Evolutionary conservation across 2,329 filamentous ascomycete species (phyloP), one percentile per base, ranked within the genome.

Genomic region (Cladosporium sp.): DNA sequence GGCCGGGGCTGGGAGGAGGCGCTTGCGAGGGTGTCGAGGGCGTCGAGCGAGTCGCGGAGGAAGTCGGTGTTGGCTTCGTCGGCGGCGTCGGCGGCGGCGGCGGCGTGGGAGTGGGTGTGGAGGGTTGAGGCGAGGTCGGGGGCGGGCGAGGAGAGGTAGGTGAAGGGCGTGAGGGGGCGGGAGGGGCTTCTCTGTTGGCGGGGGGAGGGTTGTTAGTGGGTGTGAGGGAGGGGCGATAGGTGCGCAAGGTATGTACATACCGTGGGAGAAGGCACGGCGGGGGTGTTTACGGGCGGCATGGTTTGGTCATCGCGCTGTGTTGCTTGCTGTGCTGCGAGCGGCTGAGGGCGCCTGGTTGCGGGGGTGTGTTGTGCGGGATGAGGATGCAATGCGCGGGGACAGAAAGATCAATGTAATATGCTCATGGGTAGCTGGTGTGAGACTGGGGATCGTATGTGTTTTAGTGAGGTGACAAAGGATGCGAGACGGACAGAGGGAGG

Each of bases 41-140:
- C 65, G 45, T 72, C 69, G 45, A 69, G 56, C 14, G 67, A 65
- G 33, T 66, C 71, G 50, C 77, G 74, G 50, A 81, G 68, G 57
- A 79, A 78, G 63, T 66, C 74, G 58, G 77, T 66, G 65, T 78
- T 79, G 56, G 75, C 76, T 62, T 75, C 67, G 46, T 72, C 66
- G 52, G 68, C 72, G 40, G 68, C 68, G 6, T 37, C 35, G 35
- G 35, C 4, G 16, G 16, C 35, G 35, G 35, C 4, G 16, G 16
- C 16, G 14, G 38, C 34, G 9, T 19, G 19, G 31, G 46, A 13
- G 53, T 69, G 68, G 16, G 70, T 74, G 56, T 72, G 73, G 41
- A 78, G 68, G 38, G 76, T 78, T 37, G 74, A 66, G 46, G 77
- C 74, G 54, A 79, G 70, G 59, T 78, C 74, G 52, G 76, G 70